Evolutionary conservation across 106 monocot genomes (phyloP).

Genomic region (Acorus calamus): DNA sequence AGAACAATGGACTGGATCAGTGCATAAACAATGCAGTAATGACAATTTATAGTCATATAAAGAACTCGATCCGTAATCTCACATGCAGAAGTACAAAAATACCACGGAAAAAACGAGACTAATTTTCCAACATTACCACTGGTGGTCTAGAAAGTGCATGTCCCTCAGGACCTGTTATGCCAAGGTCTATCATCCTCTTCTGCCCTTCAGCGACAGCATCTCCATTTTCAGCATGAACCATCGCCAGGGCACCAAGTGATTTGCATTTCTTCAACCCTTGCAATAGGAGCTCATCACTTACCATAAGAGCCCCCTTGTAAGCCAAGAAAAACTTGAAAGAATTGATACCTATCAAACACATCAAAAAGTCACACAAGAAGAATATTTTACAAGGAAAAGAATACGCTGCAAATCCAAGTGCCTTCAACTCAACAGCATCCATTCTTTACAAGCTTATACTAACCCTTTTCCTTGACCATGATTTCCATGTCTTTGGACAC

Average conservation of each 20-base stretch:
- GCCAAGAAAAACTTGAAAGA: constrained; percentile 99
- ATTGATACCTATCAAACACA: constrained; percentile 68
- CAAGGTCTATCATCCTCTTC: constrained; percentile 78
- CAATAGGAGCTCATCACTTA: constrained; percentile 79
- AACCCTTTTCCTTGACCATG: constrained; percentile 97
- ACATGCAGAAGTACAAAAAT: too few species aligned
- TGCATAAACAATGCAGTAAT: too few species aligned
- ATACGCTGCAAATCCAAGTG: background rate
- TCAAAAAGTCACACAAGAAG: background rate
- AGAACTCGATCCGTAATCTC: too few species aligned
- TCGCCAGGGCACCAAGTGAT: constrained; percentile 86
- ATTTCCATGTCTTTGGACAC: constrained; percentile 88
- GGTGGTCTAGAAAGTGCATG: constrained; percentile 96
- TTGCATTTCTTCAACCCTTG: constrained; percentile 84
- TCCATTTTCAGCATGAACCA: constrained; percentile 99
- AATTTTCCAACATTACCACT: constrained; percentile 37
- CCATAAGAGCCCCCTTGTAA: constrained; percentile 93
- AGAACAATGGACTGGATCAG: too few species aligned
- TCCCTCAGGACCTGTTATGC: constrained; percentile 94
- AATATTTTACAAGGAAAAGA: background rate
- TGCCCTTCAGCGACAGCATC: constrained; percentile 96
- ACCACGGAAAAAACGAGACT: too few species aligned
- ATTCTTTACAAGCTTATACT: constrained; percentile 1
- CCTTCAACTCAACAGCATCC: background rate
- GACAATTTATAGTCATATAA: too few species aligned